phyloP scores from a whole-genome alignment of 1,284 basidiomycete species.

The Cerrena zonata region DNA sequence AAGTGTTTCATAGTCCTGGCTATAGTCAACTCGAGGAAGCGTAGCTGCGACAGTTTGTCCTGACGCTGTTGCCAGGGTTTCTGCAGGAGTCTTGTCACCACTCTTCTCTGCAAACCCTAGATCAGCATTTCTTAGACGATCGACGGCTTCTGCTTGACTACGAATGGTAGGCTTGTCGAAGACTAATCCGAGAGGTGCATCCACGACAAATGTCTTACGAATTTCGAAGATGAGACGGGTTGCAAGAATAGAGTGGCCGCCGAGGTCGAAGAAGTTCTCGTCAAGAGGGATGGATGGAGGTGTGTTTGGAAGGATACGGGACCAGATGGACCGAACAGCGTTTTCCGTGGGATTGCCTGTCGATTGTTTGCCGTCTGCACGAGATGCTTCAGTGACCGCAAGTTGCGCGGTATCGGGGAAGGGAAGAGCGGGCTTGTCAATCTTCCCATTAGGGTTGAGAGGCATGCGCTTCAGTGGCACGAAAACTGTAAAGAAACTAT shows the following conservation, averaged over 20 bases:
- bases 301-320: constrained; percentile 75
- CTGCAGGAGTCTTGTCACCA: constrained; percentile 20
- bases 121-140: constrained; percentile 73
- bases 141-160: constrained; percentile 78
- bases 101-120: constrained; percentile 61
- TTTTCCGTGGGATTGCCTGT: constrained; percentile 70
- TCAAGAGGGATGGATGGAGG: constrained; percentile 78
- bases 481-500: constrained; percentile 57
- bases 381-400: constrained; percentile 30
- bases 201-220: constrained; percentile 86
- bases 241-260: constrained; percentile 96
- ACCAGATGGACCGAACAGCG: constrained; percentile 80
- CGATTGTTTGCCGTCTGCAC: constrained; percentile 22
- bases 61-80: background rate
- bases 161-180: constrained; percentile 88
- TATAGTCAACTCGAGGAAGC: constrained; percentile 54
- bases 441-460: constrained; percentile 97
- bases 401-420: constrained; percentile 95
- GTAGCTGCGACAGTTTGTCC: constrained; percentile 13
- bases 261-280: constrained; percentile 97
- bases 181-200: constrained; percentile 88
- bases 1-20: constrained; percentile 72
- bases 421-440: constrained; percentile 96
- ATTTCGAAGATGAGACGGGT: constrained; percentile 97
- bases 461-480: constrained; percentile 95